Conservation (phyloP, 306 rosid species). For the Gleditsia sinensis region DNA sequence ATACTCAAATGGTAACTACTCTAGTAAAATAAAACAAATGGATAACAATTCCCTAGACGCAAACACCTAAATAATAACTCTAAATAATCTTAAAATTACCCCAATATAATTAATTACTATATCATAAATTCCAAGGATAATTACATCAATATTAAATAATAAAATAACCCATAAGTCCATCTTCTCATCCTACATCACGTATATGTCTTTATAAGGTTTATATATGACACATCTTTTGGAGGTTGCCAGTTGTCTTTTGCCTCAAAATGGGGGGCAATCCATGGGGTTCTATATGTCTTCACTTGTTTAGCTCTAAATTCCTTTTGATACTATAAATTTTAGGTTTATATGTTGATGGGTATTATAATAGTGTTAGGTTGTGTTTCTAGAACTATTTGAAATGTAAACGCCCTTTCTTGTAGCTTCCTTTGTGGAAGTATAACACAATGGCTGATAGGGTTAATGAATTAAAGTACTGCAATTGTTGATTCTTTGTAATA, state of each 20-base stretch:
- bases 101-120: too few relatives aligned
- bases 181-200: too few relatives aligned
- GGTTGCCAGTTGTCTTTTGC: background rate
- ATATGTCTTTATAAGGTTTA: background rate
- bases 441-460: background rate
- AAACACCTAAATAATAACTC: too few relatives aligned
- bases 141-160: too few relatives aligned
- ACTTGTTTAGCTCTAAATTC: background rate
- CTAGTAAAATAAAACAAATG: too few relatives aligned
- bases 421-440: background rate
- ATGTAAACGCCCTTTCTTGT: background rate
- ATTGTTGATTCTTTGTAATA: background rate
- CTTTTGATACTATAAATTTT: background rate
- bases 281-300: background rate
- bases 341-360: background rate
- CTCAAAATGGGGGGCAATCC: background rate
- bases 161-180: too few relatives aligned
- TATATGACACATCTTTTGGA: background rate
- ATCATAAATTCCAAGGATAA: too few relatives aligned
- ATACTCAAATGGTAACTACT: too few relatives aligned
- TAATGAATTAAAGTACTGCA: background rate
- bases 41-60: too few relatives aligned
- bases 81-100: too few relatives aligned
- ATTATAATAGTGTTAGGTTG: background rate
- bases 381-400: background rate